These are phyloP conservation scores for Asterella californica DNA, from an alignment of 225 moss, liverwort and hornwort genomes.

Conservation along the genomic window DNA sequence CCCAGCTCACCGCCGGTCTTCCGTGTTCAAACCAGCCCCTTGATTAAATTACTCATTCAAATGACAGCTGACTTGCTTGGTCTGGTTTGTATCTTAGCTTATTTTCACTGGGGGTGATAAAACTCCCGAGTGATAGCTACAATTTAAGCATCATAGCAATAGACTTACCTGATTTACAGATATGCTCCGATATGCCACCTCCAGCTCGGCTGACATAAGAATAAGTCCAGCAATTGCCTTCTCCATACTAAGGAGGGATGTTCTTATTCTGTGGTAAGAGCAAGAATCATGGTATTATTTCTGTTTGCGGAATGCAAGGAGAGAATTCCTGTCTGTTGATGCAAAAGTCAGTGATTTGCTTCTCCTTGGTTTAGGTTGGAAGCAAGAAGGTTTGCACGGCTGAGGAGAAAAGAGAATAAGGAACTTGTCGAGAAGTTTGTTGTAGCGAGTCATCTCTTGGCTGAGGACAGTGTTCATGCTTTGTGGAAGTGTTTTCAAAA, in stretches of 20 bases:
- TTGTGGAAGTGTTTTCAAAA: slow-evolving; percentile 60
- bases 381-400: background rate
- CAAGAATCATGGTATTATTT: background rate
- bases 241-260: slow-evolving; percentile 75
- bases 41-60: background rate
- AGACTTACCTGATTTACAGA: slow-evolving; percentile 59
- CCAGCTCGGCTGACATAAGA: slow-evolving; percentile 85
- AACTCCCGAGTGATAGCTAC: background rate
- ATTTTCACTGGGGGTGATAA: background rate
- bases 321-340: background rate
- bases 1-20: slow-evolving; percentile 69
- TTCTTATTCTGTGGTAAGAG: slow-evolving; percentile 51
- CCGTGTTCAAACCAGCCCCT: slow-evolving; percentile 67
- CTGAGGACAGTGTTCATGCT: slow-evolving; percentile 92
- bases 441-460: slow-evolving; percentile 97
- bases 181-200: slow-evolving; percentile 75
- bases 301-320: background rate
- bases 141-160: background rate
- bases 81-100: background rate
- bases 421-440: slow-evolving; percentile 71
- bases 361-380: background rate
- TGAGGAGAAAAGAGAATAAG: background rate
- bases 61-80: background rate
- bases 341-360: background rate
- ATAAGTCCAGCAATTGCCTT: slow-evolving; percentile 86